These are phyloP conservation scores for Chlorella sorokiniana DNA, from an alignment of 139 green algal genomes.

Conservation along the genomic window DNA sequence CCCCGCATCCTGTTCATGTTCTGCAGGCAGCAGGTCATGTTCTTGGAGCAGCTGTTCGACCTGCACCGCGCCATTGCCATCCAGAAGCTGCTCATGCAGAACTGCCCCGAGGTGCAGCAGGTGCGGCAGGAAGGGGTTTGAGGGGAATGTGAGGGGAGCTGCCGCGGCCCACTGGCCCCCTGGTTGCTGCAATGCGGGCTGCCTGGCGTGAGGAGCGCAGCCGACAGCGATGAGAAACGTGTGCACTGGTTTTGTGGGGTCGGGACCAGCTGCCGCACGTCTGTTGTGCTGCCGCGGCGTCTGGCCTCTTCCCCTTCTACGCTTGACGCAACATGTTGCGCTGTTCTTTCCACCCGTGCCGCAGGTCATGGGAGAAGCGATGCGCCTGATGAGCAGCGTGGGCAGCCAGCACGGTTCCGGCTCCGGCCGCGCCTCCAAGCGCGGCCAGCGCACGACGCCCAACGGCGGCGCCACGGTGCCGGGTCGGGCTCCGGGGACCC, in stretches of 20 bases:
- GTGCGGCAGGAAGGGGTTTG: neutral
- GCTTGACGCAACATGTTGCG: neutral
- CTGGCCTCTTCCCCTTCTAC: neutral
- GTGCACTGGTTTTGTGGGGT: no score
- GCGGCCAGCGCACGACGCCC: slow-evolving; percentile 23
- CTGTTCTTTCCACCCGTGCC: neutral
- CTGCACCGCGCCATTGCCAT: slow-evolving; percentile 46
- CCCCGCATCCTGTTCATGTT: neutral
- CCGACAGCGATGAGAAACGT: no score
- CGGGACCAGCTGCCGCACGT: no score
- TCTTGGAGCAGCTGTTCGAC: slow-evolving; percentile 47
- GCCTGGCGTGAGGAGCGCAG: no score
- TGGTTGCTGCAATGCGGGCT: no score
- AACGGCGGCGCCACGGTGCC: slow-evolving; percentile 32
- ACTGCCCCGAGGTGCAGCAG: slow-evolving; percentile 38
- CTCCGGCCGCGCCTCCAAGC: slow-evolving; percentile 17
- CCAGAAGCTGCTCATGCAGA: slow-evolving; percentile 39
- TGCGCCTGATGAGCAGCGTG: slow-evolving; percentile 30
- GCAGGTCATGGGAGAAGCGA: slow-evolving; percentile 30
- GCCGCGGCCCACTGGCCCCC: no score
- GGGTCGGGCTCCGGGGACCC: slow-evolving; percentile 16
- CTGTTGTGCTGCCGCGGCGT: neutral
- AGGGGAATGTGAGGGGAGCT: neutral
- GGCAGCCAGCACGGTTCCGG: slow-evolving; percentile 31
- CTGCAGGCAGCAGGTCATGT: slow-evolving; percentile 38